Conservation (phyloP, 2,329 filamentous ascomycete species). For the Ceratocystis colombiana region DNA sequence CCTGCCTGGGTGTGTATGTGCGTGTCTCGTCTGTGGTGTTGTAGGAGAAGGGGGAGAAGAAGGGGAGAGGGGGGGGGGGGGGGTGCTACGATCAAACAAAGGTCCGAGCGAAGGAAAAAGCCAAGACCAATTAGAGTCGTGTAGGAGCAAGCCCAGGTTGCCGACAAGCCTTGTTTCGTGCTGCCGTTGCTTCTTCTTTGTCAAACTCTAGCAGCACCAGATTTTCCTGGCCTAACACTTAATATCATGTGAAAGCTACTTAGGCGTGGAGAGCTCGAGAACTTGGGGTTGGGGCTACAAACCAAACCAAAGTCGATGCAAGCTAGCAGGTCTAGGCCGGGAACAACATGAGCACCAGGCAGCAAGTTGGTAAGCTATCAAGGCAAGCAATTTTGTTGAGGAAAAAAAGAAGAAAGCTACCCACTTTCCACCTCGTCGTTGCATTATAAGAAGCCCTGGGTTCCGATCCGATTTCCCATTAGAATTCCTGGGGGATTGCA, state of each 20-base stretch:
- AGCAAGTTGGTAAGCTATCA: not conserved
- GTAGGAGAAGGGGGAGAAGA: too few species aligned
- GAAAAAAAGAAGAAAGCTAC: not conserved
- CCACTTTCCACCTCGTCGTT: not conserved
- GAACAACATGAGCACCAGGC: not conserved
- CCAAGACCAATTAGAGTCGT: conserved; percentile 14
- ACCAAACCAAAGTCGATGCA: not conserved
- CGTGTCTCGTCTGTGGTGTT: too few species aligned
- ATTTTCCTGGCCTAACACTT: not conserved
- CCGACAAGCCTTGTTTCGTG: conserved; percentile 7
- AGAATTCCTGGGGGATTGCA: not conserved
- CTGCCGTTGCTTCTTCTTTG: not conserved
- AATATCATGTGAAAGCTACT: not conserved
- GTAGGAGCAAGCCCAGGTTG: conserved; percentile 1
- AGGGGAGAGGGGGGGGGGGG: not conserved
- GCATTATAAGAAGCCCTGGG: conserved; percentile 6
- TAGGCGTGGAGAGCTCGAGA: not conserved
- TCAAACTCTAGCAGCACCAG: not conserved
- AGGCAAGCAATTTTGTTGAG: not conserved
- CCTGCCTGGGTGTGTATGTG: too few species aligned
- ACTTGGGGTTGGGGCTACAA: not conserved
- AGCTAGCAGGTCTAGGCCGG: not conserved
- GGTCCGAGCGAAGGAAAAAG: conserved; percentile 8
- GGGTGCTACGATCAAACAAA: not conserved
- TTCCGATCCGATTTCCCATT: not conserved